Conservation (phyloP, 257 asterid genomes). For the Jasminum sambac region DNA sequence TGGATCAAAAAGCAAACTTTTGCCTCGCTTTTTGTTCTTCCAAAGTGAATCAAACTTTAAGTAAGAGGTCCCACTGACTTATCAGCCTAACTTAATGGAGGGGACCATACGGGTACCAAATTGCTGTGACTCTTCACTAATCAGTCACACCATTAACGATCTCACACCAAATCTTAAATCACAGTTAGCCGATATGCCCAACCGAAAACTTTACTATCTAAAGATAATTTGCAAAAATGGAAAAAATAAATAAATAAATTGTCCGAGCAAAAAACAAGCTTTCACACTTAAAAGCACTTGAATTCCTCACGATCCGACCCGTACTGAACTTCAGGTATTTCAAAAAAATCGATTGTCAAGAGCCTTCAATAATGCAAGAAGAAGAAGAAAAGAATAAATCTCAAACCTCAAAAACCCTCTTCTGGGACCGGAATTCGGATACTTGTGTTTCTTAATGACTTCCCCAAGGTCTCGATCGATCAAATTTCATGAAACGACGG, state of each 20-base stretch:
- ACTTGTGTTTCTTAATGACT: conserved; percentile 13
- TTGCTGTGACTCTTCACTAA: conserved; percentile 49
- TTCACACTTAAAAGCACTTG: conserved; percentile 13
- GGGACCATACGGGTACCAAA: conserved; percentile 57
- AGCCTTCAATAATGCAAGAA: conserved; percentile 18
- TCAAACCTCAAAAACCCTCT: conserved; percentile 9
- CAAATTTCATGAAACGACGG: conserved; percentile 30
- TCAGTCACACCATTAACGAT: conserved; percentile 46
- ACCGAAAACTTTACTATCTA: conserved; percentile 33
- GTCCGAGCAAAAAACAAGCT: conserved; percentile 21
- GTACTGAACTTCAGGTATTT: conserved; percentile 7
- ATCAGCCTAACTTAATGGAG: conserved; percentile 74
- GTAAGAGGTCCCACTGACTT: conserved; percentile 64
- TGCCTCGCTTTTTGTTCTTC: conserved; percentile 37
- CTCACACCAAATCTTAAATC: conserved; percentile 41
- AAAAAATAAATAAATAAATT: conserved; percentile 25
- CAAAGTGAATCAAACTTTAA: conserved; percentile 58
- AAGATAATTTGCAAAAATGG: conserved; percentile 24
- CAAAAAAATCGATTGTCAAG: conserved; percentile 6
- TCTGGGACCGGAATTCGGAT: neutral
- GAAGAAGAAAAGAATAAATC: conserved; percentile 7
- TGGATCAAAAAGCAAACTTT: conserved; percentile 66
- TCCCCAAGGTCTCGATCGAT: conserved; percentile 34
- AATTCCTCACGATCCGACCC: conserved; percentile 15
- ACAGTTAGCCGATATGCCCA: conserved; percentile 33